A percentile compares a stretch with the other conserved stretches of the same genome.
These are phyloP conservation scores for Fusarium tupiense DNA, from an alignment of 2,329 filamentous ascomycete species.

Conservation along the genomic window DNA sequence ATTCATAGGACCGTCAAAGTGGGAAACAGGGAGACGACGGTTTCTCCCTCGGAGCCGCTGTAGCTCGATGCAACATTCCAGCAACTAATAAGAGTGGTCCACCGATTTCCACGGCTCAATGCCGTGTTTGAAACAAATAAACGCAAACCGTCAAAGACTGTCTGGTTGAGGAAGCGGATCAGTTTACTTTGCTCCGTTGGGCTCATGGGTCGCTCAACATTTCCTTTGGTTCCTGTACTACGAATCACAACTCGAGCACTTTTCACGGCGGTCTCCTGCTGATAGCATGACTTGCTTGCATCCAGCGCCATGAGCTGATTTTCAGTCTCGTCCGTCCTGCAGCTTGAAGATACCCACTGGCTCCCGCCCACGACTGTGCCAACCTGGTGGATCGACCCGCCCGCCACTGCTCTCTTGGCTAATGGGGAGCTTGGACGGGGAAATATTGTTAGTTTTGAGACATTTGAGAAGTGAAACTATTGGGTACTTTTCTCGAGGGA, in stretches of 20 bases:
- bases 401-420: conserved; percentile 17
- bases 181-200: background rate
- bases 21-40: conserved; percentile 9
- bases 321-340: conserved; percentile 31
- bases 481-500: conserved; percentile 1
- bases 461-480: conserved; percentile 11
- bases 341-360: conserved; percentile 34
- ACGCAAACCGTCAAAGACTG: background rate
- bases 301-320: conserved; percentile 41
- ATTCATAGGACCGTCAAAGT: conserved; percentile 7
- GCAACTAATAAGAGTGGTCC: conserved; percentile 7
- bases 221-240: background rate
- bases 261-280: conserved; percentile 13
- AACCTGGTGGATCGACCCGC: conserved; percentile 39
- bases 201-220: background rate
- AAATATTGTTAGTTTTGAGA: conserved; percentile 25
- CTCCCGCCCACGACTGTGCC: conserved; percentile 34
- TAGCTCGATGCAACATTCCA: conserved; percentile 40
- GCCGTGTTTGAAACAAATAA: conserved; percentile 26
- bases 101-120: conserved; percentile 11
- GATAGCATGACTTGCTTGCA: conserved; percentile 42
- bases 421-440: conserved; percentile 36
- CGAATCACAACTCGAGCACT: background rate
- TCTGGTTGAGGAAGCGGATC: background rate
- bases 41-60: background rate